These are phyloP conservation scores for Volvox africanus DNA, from an alignment of 139 green algal species.

Conservation along the genomic window DNA sequence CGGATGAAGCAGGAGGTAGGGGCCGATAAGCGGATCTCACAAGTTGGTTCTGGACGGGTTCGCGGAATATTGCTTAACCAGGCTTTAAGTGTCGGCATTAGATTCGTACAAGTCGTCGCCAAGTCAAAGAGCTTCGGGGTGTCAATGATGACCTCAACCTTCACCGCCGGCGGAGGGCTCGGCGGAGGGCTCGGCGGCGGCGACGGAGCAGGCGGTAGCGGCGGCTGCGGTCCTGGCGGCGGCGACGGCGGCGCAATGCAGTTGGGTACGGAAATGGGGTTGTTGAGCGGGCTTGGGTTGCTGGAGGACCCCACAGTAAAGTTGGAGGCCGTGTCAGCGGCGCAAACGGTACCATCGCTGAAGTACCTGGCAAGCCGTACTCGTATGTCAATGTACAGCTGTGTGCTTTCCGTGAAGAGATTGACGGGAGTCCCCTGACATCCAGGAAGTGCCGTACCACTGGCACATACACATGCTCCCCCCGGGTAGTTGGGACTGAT, in stretches of 20 bases:
- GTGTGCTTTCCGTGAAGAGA: background rate
- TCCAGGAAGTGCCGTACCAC: background rate
- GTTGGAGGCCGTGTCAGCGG: background rate
- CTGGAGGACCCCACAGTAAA: background rate
- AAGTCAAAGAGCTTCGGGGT: background rate
- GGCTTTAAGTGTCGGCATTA: background rate
- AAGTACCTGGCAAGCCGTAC: slow-evolving; percentile 34
- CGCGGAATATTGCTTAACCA: background rate
- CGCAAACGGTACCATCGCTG: background rate
- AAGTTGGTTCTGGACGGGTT: background rate
- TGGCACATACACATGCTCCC: background rate
- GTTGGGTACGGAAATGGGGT: slow-evolving; percentile 15
- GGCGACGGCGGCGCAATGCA: slow-evolving; percentile 14
- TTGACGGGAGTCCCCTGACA: slow-evolving; percentile 11
- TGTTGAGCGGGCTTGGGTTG: background rate
- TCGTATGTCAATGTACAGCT: slow-evolving; percentile 27
- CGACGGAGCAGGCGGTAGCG: background rate
- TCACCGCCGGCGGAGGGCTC: background rate
- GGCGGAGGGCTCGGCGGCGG: background rate
- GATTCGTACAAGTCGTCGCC: background rate
- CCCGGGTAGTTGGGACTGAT: slow-evolving; percentile 25
- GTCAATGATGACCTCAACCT: background rate
- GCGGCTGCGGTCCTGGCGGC: background rate
- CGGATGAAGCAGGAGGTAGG: background rate
- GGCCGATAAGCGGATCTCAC: background rate